These are phyloP conservation scores for Fusarium xyrophilum DNA, from an alignment of 2,329 filamentous ascomycete species.

Conservation along the genomic window DNA sequence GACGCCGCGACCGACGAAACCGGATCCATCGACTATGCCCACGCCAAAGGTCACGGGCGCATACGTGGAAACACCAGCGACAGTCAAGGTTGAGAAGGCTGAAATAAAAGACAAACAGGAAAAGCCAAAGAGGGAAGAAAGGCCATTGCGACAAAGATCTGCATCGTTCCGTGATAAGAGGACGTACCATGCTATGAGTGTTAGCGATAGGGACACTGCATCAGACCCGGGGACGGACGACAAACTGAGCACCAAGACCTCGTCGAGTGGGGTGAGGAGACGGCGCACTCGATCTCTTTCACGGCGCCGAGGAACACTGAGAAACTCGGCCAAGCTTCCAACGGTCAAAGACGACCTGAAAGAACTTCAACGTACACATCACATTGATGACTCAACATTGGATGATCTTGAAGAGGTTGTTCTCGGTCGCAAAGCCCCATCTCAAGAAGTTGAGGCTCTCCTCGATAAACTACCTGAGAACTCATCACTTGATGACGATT, in stretches of 20 bases:
- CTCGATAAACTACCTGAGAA: slow-evolving; percentile 39
- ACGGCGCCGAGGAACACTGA: slow-evolving; percentile 54
- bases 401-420: slow-evolving; percentile 64
- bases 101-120: slow-evolving; percentile 31
- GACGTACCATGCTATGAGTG: slow-evolving; percentile 30
- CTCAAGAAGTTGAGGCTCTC: slow-evolving; percentile 37
- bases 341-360: slow-evolving; percentile 63
- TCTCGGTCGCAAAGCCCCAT: slow-evolving; percentile 45
- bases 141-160: slow-evolving; percentile 21
- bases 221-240: slow-evolving; percentile 45
- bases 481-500: slow-evolving; percentile 33
- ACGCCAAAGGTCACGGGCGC: slow-evolving; percentile 63
- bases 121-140: slow-evolving; percentile 26
- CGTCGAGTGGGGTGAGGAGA: slow-evolving; percentile 38
- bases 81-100: slow-evolving; percentile 50
- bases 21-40: slow-evolving; percentile 56
- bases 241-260: slow-evolving; percentile 30
- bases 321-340: slow-evolving; percentile 61
- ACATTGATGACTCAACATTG: slow-evolving; percentile 66
- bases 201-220: slow-evolving; percentile 42
- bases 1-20: slow-evolving; percentile 56
- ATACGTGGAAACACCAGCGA: slow-evolving; percentile 63
- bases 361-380: slow-evolving; percentile 59
- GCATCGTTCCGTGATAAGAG: slow-evolving; percentile 39
- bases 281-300: slow-evolving; percentile 51